Base-by-base conservation (phyloP, 2,329 filamentous ascomycete genomes). In the Alternaria hordeiaustralica region DNA sequence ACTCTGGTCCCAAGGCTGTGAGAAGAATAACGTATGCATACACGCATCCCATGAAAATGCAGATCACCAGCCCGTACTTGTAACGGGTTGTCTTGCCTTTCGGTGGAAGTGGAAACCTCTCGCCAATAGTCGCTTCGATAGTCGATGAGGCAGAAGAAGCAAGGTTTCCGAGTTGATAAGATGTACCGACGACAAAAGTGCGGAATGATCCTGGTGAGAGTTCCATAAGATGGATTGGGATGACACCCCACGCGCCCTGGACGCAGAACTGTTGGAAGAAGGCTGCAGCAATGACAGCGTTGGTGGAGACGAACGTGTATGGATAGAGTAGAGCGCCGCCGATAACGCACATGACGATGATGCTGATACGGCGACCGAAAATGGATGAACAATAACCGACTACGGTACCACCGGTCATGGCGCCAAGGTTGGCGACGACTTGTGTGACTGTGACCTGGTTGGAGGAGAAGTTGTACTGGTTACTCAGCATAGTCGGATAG, bases 11-110 rank as follows among this genome's bases (percentile, higher is more conserved):
- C 4, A 92, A 46, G 10, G 92, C 78, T 0, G 89, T 90, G 58
- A 93, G 75, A 3, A 89, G 9, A 63, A 90, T 88, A 6, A 85
- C 82, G 74, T 89, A 90, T 2, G 81, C 86, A 71, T 84, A 97
- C 1, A 96, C 93, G 70, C 90, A 93, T 1, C 86, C 94, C 91
- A 97, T 94, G 81, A 97, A 97, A 74, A 96, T 96, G 75, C 90
- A 93, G 67, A 97, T 95, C 10, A 96, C 93, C 71, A 90, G 90
- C 43, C 92, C 93, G 70, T 96, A 96, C 18, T 84, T 77, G 1
- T 85, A 80, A 25, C 80, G 67, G 55, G 67, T 68, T 0, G 71
- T 65, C 15, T 68, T 68, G 25, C 73, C 77, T 70, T 79, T 86
- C 0, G 87, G 82, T 0, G 89, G 84, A 4, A 96, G 84, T 0